Evolutionary conservation across 139 green algal genomes (phyloP).

Genomic region (Spirogloea muscicola): DNA sequence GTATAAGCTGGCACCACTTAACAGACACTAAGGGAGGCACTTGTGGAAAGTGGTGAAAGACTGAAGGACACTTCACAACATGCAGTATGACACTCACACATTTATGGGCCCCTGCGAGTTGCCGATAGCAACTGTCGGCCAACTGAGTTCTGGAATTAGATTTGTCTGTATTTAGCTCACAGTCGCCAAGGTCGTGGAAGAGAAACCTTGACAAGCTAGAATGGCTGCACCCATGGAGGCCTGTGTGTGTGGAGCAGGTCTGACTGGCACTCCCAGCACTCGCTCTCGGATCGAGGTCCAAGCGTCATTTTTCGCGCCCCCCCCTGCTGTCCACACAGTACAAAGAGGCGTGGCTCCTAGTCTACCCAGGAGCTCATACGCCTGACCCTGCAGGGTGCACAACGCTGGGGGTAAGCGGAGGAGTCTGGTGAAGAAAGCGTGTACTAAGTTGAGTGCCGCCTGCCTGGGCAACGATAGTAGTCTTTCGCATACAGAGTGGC

Average conservation of each 20-base stretch:
- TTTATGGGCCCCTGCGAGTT: too few species aligned
- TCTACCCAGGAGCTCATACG: slow-evolving; percentile 63
- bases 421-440: not conserved
- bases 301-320: slow-evolving; percentile 69
- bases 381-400: slow-evolving; percentile 63
- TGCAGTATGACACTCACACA: too few species aligned
- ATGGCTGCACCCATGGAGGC: slow-evolving; percentile 71
- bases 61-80: too few species aligned
- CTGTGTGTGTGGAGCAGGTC: slow-evolving; percentile 57
- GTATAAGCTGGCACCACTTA: too few species aligned
- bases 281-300: slow-evolving; percentile 67
- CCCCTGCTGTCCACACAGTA: slow-evolving; percentile 70
- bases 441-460: not conserved
- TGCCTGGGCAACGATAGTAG: not conserved
- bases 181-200: too few species aligned
- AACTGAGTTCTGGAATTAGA: too few species aligned
- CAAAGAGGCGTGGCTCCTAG: slow-evolving; percentile 65
- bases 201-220: slow-evolving; percentile 58
- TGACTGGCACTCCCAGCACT: slow-evolving; percentile 70
- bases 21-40: too few species aligned
- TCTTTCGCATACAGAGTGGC: not conserved
- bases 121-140: too few species aligned
- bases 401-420: slow-evolving; percentile 47
- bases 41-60: too few species aligned
- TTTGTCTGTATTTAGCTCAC: too few species aligned